Conservation (phyloP, 768 basidiomycete species). For the Suillus lakei region DNA sequence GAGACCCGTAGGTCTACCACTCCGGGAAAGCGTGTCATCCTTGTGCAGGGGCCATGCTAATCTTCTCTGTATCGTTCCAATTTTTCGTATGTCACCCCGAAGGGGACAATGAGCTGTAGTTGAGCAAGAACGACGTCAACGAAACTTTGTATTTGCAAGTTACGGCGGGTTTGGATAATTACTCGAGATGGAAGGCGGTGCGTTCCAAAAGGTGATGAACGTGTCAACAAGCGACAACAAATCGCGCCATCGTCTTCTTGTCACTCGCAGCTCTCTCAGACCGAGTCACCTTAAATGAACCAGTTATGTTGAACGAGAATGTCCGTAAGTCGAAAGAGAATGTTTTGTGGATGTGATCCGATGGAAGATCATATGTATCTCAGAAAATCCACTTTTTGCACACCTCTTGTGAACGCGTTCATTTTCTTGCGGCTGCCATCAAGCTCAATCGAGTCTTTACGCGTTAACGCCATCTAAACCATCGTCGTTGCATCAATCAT, state of each 20-base stretch:
- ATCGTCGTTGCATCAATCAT: background rate
- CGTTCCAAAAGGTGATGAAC: too few relatives aligned
- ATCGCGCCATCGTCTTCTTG: too few relatives aligned
- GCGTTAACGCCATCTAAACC: background rate
- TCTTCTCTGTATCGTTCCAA: conserved; percentile 99
- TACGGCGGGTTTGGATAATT: background rate
- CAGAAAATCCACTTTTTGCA: too few relatives aligned
- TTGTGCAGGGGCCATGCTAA: conserved; percentile 99
- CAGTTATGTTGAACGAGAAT: too few relatives aligned
- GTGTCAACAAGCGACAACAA: too few relatives aligned
- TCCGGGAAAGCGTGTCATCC: conserved; percentile 99
- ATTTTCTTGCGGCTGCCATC: background rate
- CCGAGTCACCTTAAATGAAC: too few relatives aligned
- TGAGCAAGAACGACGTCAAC: background rate
- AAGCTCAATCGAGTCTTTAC: background rate
- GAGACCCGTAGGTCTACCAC: conserved; percentile 67
- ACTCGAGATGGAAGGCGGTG: background rate
- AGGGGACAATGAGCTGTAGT: conserved; percentile 74
- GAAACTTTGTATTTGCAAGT: background rate
- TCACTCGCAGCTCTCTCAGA: too few relatives aligned
- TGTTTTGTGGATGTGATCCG: background rate
- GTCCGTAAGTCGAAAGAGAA: background rate
- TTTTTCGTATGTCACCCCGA: conserved; percentile 95
- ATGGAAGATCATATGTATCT: too few relatives aligned
- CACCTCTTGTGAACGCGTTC: background rate